Percentiles rank a stretch among this genome's conserved stretches.
These are phyloP conservation scores for Malus domestica DNA, from an alignment of 306 rosid genomes.

Conservation along the genomic window ASM211411v1 NC_041804.1:12968501-12969000, in stretches of 20 bases:
- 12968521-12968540: no score
- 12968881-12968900: background rate
- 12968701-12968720: no score
- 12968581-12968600: no score
- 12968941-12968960: slow-evolving; percentile 21
- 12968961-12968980: slow-evolving; percentile 23
- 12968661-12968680: no score
- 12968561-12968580: no score
- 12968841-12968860: background rate
- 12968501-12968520: no score
- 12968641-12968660: no score
- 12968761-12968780: background rate
- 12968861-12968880: background rate
- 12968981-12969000: slow-evolving; percentile 21
- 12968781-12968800: background rate
- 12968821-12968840: background rate
- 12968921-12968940: no score
- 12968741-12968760: background rate
- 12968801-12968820: background rate
- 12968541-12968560: no score
- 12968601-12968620: no score
- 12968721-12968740: background rate
- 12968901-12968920: background rate
- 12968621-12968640: no score
- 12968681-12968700: no score